Conservation (phyloP, 495 filamentous ascomycete genomes). For the Articulospora tetracladia region DNA sequence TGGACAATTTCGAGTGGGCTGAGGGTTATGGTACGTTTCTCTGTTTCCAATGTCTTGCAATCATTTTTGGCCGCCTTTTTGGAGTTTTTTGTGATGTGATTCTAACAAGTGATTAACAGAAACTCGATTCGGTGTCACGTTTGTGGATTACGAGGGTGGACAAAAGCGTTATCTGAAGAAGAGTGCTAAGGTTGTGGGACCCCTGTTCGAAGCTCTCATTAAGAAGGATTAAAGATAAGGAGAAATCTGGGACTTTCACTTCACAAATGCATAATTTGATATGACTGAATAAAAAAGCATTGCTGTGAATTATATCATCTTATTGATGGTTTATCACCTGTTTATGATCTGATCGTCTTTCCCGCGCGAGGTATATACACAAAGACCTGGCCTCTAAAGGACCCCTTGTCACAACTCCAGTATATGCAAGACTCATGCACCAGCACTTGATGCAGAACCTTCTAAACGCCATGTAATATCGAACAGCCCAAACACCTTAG, state of each 20-base stretch:
- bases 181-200: constrained; percentile 62
- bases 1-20: constrained; percentile 71
- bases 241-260: background rate
- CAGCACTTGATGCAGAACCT: background rate
- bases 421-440: background rate
- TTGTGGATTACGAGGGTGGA: constrained; percentile 68
- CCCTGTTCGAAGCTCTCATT: constrained; percentile 57
- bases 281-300: background rate
- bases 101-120: constrained; percentile 23
- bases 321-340: too few species aligned
- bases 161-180: constrained; percentile 78
- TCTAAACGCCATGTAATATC: background rate
- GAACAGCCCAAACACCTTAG: background rate
- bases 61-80: too few species aligned
- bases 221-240: constrained; percentile 36
- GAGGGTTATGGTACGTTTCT: constrained; percentile 57
- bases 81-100: too few species aligned
- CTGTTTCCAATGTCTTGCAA: background rate
- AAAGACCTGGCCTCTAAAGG: background rate
- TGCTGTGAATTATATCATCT: background rate
- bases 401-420: background rate
- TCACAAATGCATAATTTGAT: background rate
- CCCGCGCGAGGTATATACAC: background rate
- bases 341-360: background rate
- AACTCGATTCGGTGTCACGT: constrained; percentile 77